Base-by-base conservation (phyloP, 495 filamentous ascomycete species). In the Acidomyces sp. region DNA sequence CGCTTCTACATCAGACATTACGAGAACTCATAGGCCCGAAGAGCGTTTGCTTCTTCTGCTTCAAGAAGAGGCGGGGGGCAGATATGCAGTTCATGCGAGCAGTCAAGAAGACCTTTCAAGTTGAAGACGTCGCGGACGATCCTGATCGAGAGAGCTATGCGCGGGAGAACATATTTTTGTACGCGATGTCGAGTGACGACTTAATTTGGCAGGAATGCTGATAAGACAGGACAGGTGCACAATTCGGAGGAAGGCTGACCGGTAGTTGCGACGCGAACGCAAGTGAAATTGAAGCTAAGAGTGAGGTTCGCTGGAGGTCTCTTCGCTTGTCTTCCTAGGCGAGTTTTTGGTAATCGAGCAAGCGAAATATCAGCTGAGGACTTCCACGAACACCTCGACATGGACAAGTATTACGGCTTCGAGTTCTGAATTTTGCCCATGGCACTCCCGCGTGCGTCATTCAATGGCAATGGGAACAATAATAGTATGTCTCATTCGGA, bases 21-120 rank as follows among this genome's bases (percentile, higher is more conserved):
- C 34, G 55, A 21, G 59, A 66, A 34, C 45, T 71, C 3, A 58
- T 68, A 30, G 62, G 62, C 18, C 54, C 62, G 16, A 51, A 61
- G 5, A 63, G 84, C 1, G 65, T 81, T 3, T 77, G 87, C 52
- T 95, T 83, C 60, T 97, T 97, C 64, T 96, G 88, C 63, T 94
- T 82, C 64, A 95, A 93, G 64, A 85, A 78, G 61, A 69, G 90
- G 46, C 72, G 90, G 43, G 34, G 67, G 43, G 68, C 68, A 19
- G 68, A 71, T 53, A 40, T 66, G 37, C 53, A 56, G 10, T 71
- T 71, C 41, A 59, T 71, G 51, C 69, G 66, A 48, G 50, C 50
- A 3, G 55, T 57, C 6, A 61, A 51, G 41, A 70, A 67, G 51
- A 49, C 48, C 38, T 59, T 71, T 38, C 37, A 55, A 21, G 62